These are phyloP conservation scores for Ceratobasidium sp. DNA, from an alignment of 1,284 basidiomycete species.

Conservation along the genomic window DNA sequence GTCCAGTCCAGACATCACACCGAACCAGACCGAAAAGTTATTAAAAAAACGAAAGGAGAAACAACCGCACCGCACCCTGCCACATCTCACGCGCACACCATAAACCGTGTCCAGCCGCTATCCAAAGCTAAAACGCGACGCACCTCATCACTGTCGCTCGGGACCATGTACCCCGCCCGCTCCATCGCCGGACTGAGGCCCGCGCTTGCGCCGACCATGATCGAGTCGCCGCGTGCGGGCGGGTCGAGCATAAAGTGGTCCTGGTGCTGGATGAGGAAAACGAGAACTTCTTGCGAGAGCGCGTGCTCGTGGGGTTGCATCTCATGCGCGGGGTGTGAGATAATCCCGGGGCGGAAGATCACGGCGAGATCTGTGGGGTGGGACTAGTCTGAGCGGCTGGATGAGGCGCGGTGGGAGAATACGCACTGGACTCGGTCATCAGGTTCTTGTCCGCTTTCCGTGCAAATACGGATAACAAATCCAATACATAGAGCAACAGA, in stretches of 20 bases:
- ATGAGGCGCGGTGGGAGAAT: not conserved
- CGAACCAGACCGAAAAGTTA: not conserved
- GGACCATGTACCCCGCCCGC: conserved; percentile 43
- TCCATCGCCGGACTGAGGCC: conserved; percentile 32
- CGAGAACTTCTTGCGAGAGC: conserved; percentile 86
- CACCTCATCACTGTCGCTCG: conserved; percentile 42
- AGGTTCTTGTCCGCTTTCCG: conserved; percentile 89
- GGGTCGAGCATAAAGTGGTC: conserved; percentile 85
- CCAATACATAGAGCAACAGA: conserved; percentile 93
- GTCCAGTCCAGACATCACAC: not conserved
- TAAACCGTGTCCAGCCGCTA: conserved; percentile 13
- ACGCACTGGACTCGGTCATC: conserved; percentile 92
- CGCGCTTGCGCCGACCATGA: conserved; percentile 38
- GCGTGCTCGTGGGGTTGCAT: conserved; percentile 82
- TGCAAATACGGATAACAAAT: conserved; percentile 93
- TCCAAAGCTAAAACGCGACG: conserved; percentile 34
- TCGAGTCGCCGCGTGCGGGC: conserved; percentile 56
- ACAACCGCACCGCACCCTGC: conserved; percentile 13
- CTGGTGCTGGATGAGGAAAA: conserved; percentile 91
- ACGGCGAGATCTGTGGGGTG: conserved; percentile 78
- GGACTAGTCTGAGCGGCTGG: not conserved
- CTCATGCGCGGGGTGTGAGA: conserved; percentile 86
- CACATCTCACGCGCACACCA: conserved; percentile 6
- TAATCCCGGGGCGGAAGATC: conserved; percentile 90
- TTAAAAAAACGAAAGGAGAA: conserved; percentile 1